Evolutionary conservation across 1,284 basidiomycete species (phyloP), one percentile per base, ranked within the genome.

Genomic region (Sporisorium iseilematis-ciliati): DNA sequence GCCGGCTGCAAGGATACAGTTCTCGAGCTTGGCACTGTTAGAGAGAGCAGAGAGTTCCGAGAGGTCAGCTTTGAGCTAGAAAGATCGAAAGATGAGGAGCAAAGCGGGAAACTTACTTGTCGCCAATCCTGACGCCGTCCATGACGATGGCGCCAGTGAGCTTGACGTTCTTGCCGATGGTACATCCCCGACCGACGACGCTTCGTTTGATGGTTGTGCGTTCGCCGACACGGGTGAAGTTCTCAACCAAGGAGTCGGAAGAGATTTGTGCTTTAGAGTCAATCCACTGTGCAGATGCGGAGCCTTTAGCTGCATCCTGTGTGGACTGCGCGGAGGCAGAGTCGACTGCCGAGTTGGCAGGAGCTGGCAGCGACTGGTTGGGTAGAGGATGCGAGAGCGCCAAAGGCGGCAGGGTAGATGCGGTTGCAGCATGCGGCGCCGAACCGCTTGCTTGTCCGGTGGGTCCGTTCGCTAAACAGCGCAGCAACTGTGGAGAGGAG

Each of bases 71-170:
- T 38, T 26, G 14, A 25, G 14, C 26, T 4, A 8, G 25, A n/a
- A 14, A 53, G 48, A 20, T 5, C 6, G 45, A 26, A 16, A 18
- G 46, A 3, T 33, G 10, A 23, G 2, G 29, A 1, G 20, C 18
- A 21, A 46, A 29, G 18, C n/a, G 6, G n/a, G n/a, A 23, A 18
- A 82, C 90, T 82, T 73, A 93, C 93, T 93, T 93, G 71, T 96
- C 93, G 29, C 89, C 93, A 26, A 99, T 88, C 3, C 92, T 89
- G 77, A 94, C 95, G 80, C 94, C 93, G 53, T 97, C 95, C 84
- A 97, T 89, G 29, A 99, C 85, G 12, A 98, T 90, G 78, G 92
- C 95, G n/a, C 93, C 92, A 1, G 89, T 89, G 60, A 98, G 90
- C 85, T 92, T 94, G 31, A 90, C 92, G 86, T 92, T 92, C 83